A percentile compares a stretch with the other conserved stretches of the same genome.
Conservation (phyloP, 176 grass and related monocot genomes). For the Lolium rigidum region DNA sequence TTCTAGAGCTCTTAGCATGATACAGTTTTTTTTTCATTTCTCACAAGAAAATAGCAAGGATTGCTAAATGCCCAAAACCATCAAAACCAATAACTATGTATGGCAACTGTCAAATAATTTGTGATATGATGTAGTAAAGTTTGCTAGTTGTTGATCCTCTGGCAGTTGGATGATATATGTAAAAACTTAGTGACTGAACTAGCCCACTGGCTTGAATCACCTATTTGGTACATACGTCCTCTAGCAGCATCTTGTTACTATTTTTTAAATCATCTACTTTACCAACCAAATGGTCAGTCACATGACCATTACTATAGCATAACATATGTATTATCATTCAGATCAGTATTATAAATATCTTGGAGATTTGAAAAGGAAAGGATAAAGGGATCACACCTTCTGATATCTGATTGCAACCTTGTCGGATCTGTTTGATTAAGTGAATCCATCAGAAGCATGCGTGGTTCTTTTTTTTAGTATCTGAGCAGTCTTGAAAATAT, state of each 20-base stretch:
- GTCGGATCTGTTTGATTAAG: constrained; percentile 62
- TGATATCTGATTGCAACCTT: constrained; percentile 63
- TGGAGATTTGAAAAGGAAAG: no score
- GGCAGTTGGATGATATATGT: not conserved
- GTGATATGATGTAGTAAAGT: not conserved
- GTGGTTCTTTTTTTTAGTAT: constrained; percentile 61
- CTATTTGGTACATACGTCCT: not conserved
- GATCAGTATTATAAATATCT: no score
- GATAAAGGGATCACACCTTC: constrained; percentile 72
- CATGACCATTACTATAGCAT: no score
- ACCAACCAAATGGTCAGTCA: not conserved
- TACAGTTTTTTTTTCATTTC: not conserved
- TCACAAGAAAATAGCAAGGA: not conserved
- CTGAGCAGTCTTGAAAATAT: constrained; percentile 49
- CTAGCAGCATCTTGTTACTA: not conserved
- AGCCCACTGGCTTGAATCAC: not conserved
- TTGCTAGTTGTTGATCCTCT: not conserved
- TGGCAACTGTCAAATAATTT: not conserved
- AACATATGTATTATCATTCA: no score
- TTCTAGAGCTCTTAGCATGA: constrained; percentile 18
- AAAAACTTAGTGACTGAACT: not conserved
- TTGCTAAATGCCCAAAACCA: not conserved
- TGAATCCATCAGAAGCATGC: constrained; percentile 93
- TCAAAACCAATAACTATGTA: not conserved
- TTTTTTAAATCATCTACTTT: not conserved